phyloP scores from a whole-genome alignment of 768 basidiomycete species.

The Dioszegia hungarica region DNA sequence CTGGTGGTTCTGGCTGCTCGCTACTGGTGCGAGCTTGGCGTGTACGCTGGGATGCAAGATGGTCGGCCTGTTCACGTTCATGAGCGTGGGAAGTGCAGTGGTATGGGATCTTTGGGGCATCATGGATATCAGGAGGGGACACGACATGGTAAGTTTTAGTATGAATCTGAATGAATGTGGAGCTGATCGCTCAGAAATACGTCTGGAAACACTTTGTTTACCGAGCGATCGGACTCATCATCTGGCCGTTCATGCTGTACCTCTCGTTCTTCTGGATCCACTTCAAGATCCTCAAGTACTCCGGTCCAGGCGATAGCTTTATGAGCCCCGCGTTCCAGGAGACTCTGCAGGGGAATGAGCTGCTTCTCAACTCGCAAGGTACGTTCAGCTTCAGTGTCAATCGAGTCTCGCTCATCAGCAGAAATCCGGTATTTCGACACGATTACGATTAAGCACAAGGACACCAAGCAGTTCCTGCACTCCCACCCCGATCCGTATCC shows the following conservation, averaged over 20 bases:
- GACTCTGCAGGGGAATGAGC: constrained; percentile 83
- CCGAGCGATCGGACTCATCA: constrained; percentile 74
- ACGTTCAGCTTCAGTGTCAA: constrained; percentile 22
- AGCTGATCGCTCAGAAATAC: constrained; percentile 61
- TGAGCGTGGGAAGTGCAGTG: constrained; percentile 84
- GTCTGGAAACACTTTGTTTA: constrained; percentile 86
- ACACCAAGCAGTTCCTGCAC: constrained; percentile 87
- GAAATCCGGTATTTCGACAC: constrained; percentile 92
- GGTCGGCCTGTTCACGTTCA: constrained; percentile 87
- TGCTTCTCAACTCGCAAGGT: constrained; percentile 90
- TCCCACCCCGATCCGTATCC: constrained; percentile 90
- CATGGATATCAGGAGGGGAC: constrained; percentile 73
- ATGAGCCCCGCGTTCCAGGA: constrained; percentile 99
- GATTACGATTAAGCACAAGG: constrained; percentile 80
- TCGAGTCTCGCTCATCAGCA: no score
- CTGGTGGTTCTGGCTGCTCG: constrained; percentile 93
- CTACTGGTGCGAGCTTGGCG: constrained; percentile 89
- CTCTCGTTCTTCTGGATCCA: constrained; percentile 95
- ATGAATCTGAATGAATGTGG: not conserved
- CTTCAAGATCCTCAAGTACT: constrained; percentile 77
- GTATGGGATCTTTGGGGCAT: constrained; percentile 91
- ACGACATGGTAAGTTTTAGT: constrained; percentile 62
- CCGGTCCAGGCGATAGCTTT: constrained; percentile 89
- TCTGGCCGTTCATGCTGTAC: constrained; percentile 84
- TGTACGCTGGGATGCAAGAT: constrained; percentile 97